These are phyloP conservation scores for Pholiota microspora DNA, from an alignment of 768 basidiomycete species.

Conservation along the genomic window DNA sequence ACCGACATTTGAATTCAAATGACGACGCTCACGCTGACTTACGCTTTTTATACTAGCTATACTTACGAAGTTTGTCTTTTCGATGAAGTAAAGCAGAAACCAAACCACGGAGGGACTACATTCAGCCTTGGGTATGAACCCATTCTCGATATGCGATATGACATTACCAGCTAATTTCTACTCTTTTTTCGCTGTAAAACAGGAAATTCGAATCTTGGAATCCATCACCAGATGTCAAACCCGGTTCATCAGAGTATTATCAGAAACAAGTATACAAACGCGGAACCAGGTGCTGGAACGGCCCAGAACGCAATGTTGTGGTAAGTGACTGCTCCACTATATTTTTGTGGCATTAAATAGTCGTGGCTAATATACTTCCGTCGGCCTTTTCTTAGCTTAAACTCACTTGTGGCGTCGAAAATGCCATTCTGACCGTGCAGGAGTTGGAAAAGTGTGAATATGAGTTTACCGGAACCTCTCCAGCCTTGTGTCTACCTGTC, in stretches of 20 bases:
- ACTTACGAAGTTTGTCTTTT: slow-evolving; percentile 95
- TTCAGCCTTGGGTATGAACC: slow-evolving; percentile 74
- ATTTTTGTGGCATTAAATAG: neutral
- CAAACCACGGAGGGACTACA: slow-evolving; percentile 70
- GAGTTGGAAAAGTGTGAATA: slow-evolving; percentile 99
- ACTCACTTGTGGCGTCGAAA: slow-evolving; percentile 83
- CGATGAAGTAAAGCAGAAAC: slow-evolving; percentile 83
- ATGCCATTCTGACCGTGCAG: slow-evolving; percentile 69
- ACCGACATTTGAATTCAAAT: neutral
- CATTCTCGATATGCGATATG: neutral
- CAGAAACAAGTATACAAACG: slow-evolving; percentile 76
- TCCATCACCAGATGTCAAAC: slow-evolving; percentile 47
- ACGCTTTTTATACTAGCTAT: slow-evolving; percentile 57
- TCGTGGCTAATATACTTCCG: neutral
- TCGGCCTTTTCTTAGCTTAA: slow-evolving; percentile 51
- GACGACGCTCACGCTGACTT: neutral
- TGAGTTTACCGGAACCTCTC: slow-evolving; percentile 78
- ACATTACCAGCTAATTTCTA: slow-evolving; percentile 23
- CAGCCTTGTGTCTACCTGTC: slow-evolving; percentile 74
- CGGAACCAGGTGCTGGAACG: slow-evolving; percentile 95
- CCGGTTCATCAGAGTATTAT: slow-evolving; percentile 75
- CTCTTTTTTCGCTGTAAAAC: neutral
- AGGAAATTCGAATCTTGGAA: slow-evolving; percentile 87
- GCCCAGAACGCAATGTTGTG: slow-evolving; percentile 82
- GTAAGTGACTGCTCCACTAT: slow-evolving; percentile 37